phyloP scores from a whole-genome alignment of 345 rosid species.

The Hibiscus syriacus region DNA sequence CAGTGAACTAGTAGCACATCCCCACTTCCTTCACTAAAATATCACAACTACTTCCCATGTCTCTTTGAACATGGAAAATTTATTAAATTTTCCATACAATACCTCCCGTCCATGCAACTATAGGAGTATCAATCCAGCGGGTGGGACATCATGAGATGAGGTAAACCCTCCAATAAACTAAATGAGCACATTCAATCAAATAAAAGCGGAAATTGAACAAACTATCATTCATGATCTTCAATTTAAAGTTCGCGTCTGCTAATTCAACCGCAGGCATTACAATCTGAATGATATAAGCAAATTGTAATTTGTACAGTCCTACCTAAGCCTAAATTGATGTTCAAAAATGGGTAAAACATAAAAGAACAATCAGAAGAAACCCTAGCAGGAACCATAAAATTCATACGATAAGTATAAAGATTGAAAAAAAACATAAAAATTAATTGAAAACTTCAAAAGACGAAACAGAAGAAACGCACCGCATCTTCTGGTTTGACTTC shows the following conservation, averaged over 20 bases:
- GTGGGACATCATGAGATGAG: background rate
- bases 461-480: no score
- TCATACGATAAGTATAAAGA: background rate
- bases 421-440: slow-evolving; percentile 12
- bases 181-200: background rate
- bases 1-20: background rate
- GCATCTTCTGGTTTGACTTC: no score
- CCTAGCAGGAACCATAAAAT: background rate
- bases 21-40: background rate
- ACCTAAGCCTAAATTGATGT: slow-evolving; percentile 1
- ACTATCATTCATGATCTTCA: background rate
- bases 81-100: background rate
- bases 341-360: background rate
- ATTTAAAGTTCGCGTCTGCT: background rate
- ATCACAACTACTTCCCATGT: background rate
- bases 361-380: background rate
- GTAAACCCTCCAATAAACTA: background rate
- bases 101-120: background rate
- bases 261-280: background rate
- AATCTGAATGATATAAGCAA: background rate
- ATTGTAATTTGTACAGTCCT: background rate
- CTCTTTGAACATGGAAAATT: background rate
- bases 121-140: background rate
- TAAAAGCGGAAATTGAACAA: background rate
- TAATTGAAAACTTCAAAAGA: no score